Percentiles rank a stretch among this genome's conserved stretches.
Conservation (phyloP, 2,329 filamentous ascomycete species). For the Coniochaeta ligniaria region DNA sequence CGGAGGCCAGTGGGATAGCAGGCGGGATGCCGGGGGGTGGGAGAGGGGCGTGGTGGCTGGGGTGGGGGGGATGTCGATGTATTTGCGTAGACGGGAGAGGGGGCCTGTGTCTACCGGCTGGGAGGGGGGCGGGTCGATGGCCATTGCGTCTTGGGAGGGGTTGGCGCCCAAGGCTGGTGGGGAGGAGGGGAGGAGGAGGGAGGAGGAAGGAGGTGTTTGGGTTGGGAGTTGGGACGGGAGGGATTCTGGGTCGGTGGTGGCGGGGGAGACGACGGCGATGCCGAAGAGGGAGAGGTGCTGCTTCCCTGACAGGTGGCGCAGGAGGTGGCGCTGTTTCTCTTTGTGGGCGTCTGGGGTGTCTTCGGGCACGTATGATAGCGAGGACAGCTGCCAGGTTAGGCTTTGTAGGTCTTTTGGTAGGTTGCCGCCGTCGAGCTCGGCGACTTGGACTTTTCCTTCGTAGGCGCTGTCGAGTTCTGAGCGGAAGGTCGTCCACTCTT, state of each 20-base stretch:
- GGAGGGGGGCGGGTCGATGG: neutral
- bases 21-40: neutral
- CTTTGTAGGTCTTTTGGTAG: neutral
- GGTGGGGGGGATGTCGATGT: neutral
- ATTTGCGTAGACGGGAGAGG: neutral
- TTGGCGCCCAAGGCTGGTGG: neutral
- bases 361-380: neutral
- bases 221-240: neutral
- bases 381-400: neutral
- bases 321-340: neutral
- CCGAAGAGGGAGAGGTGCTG: neutral
- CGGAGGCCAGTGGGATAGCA: neutral
- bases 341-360: neutral
- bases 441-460: neutral
- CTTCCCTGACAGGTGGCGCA: neutral
- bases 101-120: neutral
- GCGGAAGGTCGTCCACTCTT: neutral
- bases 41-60: neutral
- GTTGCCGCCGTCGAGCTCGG: neutral
- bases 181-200: neutral
- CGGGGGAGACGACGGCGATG: neutral
- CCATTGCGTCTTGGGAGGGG: neutral
- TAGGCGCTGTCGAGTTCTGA: neutral
- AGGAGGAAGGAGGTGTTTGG: neutral
- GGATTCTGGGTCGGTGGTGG: neutral